Evolutionary conservation across 768 basidiomycete genomes (phyloP).

Genomic region (Amanita fuliginea): DNA sequence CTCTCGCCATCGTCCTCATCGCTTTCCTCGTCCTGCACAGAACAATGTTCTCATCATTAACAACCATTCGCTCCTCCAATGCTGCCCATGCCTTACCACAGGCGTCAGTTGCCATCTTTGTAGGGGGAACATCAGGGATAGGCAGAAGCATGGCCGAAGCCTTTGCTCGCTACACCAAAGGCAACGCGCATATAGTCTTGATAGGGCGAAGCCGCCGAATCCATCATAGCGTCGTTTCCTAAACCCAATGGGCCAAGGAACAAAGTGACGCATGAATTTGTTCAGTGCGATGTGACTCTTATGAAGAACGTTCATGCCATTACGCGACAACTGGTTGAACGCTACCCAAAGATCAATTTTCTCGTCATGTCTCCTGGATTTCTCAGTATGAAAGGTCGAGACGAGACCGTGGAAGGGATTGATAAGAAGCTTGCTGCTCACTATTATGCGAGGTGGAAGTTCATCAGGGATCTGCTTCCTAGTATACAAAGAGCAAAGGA

Average conservation of each 20-base stretch:
- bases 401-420: conserved; percentile 34
- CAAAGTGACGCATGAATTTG: conserved; percentile 28
- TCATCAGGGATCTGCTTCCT: conserved; percentile 34
- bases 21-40: neutral
- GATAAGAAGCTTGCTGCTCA: conserved; percentile 30
- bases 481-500: conserved; percentile 30
- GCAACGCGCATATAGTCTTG: conserved; percentile 41
- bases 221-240: conserved; percentile 32
- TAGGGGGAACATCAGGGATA: conserved; percentile 37
- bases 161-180: conserved; percentile 35
- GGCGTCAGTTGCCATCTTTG: conserved; percentile 22
- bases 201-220: conserved; percentile 36
- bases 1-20: neutral
- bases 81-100: neutral
- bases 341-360: conserved; percentile 39
- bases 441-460: conserved; percentile 39
- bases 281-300: conserved; percentile 40
- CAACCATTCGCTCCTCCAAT: neutral
- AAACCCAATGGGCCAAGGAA: conserved; percentile 10
- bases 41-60: neutral
- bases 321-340: conserved; percentile 17
- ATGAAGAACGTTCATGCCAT: conserved; percentile 38
- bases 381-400: conserved; percentile 23
- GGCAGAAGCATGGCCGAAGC: conserved; percentile 35
- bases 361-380: conserved; percentile 36